Evolutionary conservation across 2,329 filamentous ascomycete genomes (phyloP).

Genomic region (Pyrenophora teres): DNA sequence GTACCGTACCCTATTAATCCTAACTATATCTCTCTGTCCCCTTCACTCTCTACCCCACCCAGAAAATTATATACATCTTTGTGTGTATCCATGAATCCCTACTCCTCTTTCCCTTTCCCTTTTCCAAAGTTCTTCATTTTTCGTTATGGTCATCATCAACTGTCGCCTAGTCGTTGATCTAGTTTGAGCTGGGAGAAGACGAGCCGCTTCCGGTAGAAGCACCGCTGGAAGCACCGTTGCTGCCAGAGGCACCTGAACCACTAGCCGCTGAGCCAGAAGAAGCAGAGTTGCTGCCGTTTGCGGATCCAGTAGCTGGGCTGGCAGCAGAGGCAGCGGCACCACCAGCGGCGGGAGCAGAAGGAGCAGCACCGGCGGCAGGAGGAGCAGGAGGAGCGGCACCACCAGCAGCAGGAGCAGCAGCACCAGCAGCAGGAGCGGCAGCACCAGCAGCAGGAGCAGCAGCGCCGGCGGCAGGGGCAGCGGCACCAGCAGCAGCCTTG

Average conservation of each 20-base stretch:
- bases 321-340: slow-evolving; percentile 3
- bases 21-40: no score
- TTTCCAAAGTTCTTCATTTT: not conserved
- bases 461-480: not conserved
- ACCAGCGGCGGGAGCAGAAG: not conserved
- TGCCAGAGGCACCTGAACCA: not conserved
- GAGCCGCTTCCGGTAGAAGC: not conserved
- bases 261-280: not conserved
- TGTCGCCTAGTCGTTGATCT: not conserved
- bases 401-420: not conserved
- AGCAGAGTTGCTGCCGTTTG: not conserved
- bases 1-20: no score
- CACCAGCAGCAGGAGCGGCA: not conserved
- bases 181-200: not conserved
- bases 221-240: no score
- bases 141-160: slow-evolving; percentile 4
- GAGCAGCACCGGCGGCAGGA: slow-evolving; percentile 1
- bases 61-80: no score
- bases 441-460: not conserved
- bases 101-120: no score
- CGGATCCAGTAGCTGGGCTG: no score
- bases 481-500: no score
- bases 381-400: not conserved
- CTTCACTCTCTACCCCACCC: no score
- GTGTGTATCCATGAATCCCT: no score